Evolutionary conservation across 139 green algal species (phyloP).

Genomic region (Deuterostichococcus epilithicus): DNA sequence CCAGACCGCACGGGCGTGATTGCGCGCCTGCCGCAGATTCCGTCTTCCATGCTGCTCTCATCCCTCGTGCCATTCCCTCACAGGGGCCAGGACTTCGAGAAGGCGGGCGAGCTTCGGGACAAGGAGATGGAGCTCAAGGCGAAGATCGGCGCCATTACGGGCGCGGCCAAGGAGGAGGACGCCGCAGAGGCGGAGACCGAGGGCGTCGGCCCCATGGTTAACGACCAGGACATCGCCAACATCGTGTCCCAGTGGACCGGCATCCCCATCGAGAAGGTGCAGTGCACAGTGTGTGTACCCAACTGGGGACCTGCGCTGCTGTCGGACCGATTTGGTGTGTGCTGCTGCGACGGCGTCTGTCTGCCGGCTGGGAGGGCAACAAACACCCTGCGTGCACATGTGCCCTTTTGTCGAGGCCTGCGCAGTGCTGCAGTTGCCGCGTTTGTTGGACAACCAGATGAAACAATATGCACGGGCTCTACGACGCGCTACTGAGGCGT

Average conservation of each 20-base stretch:
- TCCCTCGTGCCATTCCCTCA: too few relatives aligned
- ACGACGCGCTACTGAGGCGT: too few relatives aligned
- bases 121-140: conserved; percentile 96
- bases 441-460: neutral
- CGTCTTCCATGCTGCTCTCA: too few relatives aligned
- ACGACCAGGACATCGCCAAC: conserved; percentile 92
- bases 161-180: conserved; percentile 62
- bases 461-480: neutral
- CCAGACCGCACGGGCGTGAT: too few relatives aligned
- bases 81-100: conserved; percentile 85
- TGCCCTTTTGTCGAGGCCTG: neutral
- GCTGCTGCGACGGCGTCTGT: too few relatives aligned
- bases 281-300: neutral
- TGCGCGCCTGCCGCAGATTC: too few relatives aligned
- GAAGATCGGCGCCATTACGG: conserved; percentile 85
- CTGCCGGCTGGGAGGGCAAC: too few relatives aligned
- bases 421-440: neutral
- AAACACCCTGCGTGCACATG: too few relatives aligned
- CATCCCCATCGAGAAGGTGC: conserved; percentile 82
- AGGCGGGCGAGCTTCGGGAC: conserved; percentile 92
- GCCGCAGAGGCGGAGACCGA: conserved; percentile 78
- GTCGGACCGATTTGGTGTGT: too few relatives aligned
- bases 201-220: conserved; percentile 69
- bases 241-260: conserved; percentile 95
- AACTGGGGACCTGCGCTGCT: too few relatives aligned